phyloP scores from a whole-genome alignment of 163 green algal species.

The Chloromonas sp. region DNA sequence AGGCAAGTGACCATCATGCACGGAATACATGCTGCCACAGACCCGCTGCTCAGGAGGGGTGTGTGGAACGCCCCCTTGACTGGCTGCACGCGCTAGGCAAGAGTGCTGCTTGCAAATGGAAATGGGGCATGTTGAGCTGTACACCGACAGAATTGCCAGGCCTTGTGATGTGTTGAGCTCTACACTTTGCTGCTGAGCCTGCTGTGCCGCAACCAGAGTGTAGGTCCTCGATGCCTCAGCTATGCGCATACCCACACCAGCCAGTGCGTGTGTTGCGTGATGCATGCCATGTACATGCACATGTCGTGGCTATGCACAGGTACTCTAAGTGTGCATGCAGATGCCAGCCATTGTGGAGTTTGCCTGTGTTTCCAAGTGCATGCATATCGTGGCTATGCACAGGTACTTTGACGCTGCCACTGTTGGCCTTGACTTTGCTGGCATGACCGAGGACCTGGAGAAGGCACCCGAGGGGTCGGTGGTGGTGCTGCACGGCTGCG shows the following conservation, averaged over 20 bases:
- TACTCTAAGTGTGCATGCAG: slow-evolving; percentile 78
- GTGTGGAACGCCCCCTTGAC: no score
- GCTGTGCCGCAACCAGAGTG: not conserved
- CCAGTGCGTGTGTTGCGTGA: no score
- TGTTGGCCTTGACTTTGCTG: slow-evolving; percentile 90
- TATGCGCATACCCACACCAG: no score
- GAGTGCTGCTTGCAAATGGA: no score
- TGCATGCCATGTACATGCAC: no score
- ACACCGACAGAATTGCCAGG: no score
- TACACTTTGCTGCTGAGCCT: not conserved
- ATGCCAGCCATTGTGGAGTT: no score
- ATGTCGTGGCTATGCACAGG: slow-evolving; percentile 20
- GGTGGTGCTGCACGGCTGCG: slow-evolving; percentile 94
- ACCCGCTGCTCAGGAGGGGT: not conserved
- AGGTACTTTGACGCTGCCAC: slow-evolving; percentile 92
- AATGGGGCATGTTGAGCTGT: no score
- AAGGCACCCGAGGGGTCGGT: slow-evolving; percentile 82
- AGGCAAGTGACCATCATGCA: slow-evolving; percentile 29
- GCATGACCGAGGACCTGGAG: slow-evolving; percentile 85
- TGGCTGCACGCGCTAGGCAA: no score
- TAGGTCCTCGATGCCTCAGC: no score
- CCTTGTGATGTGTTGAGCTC: no score
- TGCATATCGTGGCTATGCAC: slow-evolving; percentile 5
- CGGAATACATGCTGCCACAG: not conserved
- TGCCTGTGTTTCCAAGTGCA: no score